Conservation (phyloP, 805 yeast species). For the Cyberlindnera galapagoensis region DNA sequence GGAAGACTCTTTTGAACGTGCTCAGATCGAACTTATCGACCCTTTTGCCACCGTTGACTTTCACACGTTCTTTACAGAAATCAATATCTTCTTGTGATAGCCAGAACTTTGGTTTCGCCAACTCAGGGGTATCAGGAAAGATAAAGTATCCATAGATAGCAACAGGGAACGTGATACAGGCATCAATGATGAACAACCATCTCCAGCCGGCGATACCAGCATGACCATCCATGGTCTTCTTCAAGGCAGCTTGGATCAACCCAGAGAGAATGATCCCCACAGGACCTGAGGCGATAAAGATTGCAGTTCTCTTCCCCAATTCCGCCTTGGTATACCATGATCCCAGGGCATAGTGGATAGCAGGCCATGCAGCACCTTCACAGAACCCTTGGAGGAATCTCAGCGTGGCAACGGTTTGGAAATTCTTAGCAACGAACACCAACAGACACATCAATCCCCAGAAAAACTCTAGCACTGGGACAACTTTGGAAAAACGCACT, state of each 20-base stretch:
- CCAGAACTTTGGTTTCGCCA: slow-evolving; percentile 12
- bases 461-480: slow-evolving; percentile 7
- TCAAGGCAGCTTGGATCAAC: slow-evolving; percentile 38
- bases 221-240: slow-evolving; percentile 30
- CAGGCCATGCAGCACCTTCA: slow-evolving; percentile 16
- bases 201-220: slow-evolving; percentile 28
- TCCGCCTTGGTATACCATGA: slow-evolving; percentile 10
- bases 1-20: slow-evolving; percentile 15
- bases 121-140: slow-evolving; percentile 34
- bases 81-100: slow-evolving; percentile 14
- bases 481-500: slow-evolving; percentile 1
- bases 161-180: slow-evolving; percentile 40
- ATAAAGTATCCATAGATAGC: slow-evolving; percentile 42
- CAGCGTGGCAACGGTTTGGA: slow-evolving; percentile 33
- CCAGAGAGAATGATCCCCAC: slow-evolving; percentile 24
- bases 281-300: slow-evolving; percentile 12
- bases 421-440: slow-evolving; percentile 1
- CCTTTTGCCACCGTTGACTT: slow-evolving; percentile 13
- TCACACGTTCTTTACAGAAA: slow-evolving; percentile 7
- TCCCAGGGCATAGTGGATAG: slow-evolving; percentile 14
- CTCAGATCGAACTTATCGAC: slow-evolving; percentile 10
- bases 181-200: slow-evolving; percentile 40
- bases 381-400: slow-evolving; percentile 51
- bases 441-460: slow-evolving; percentile 46
- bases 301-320: slow-evolving; percentile 13